A percentile compares a stretch with the other conserved stretches of the same genome.
Conservation (phyloP, 2,329 filamentous ascomycete genomes). For the Cordyceps militaris region DNA sequence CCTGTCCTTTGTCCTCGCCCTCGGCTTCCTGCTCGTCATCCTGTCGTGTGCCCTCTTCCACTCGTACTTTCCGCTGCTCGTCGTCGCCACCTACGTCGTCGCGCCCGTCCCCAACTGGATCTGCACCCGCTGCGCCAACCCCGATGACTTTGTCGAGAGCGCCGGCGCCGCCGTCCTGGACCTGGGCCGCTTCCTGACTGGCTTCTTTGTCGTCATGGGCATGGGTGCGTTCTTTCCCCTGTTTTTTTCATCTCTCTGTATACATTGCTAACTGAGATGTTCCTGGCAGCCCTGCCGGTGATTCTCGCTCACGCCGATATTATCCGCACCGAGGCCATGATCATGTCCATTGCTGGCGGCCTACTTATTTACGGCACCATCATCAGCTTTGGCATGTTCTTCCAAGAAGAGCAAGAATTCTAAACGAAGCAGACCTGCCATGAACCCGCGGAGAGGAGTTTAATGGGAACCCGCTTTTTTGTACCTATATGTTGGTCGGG, state of each 20-base stretch:
- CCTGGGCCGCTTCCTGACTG: slow-evolving; percentile 87
- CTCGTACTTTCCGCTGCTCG: slow-evolving; percentile 89
- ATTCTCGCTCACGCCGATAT: slow-evolving; percentile 81
- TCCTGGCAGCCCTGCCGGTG: slow-evolving; percentile 65
- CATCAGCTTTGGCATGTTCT: slow-evolving; percentile 97
- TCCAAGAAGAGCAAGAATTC: slow-evolving; percentile 96
- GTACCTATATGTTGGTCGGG: slow-evolving; percentile 2
- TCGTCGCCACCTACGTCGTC: slow-evolving; percentile 90
- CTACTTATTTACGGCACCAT: slow-evolving; percentile 96
- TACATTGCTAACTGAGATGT: background rate
- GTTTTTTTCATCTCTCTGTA: slow-evolving; percentile 5
- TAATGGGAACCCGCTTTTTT: background rate
- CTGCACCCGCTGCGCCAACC: slow-evolving; percentile 78
- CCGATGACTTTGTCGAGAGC: slow-evolving; percentile 90
- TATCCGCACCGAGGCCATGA: slow-evolving; percentile 78
- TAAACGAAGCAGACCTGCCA: slow-evolving; percentile 30
- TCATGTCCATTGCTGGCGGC: slow-evolving; percentile 91
- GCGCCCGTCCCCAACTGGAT: slow-evolving; percentile 97
- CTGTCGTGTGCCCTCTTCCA: slow-evolving; percentile 93
- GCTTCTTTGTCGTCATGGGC: slow-evolving; percentile 95
- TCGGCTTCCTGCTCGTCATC: slow-evolving; percentile 98
- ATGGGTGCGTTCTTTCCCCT: slow-evolving; percentile 60
- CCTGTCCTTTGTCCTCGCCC: slow-evolving; percentile 96
- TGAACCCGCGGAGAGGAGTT: background rate
- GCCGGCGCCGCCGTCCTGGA: slow-evolving; percentile 80